A percentile compares a stretch with the other conserved stretches of the same genome.
These are phyloP conservation scores for Chrysosphaeria jannelii DNA, from an alignment of 2,329 filamentous ascomycete genomes.

Conservation along the genomic window DNA sequence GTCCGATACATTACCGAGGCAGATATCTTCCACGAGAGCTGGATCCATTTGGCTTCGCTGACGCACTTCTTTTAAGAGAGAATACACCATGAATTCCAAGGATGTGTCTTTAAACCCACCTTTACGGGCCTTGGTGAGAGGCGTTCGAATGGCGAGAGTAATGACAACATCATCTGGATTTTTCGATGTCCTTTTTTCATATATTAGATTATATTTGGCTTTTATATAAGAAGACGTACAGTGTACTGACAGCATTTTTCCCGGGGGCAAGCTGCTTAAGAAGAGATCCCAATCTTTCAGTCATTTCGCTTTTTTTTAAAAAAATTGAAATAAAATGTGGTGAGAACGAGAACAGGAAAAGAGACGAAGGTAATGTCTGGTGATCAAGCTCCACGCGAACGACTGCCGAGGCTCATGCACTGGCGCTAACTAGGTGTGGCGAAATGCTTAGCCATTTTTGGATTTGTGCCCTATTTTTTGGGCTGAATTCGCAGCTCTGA, in stretches of 20 bases:
- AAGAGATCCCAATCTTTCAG: slow-evolving; percentile 64
- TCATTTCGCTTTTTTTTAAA: slow-evolving; percentile 10
- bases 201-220: neutral
- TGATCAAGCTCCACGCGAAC: too few relatives aligned
- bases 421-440: too few relatives aligned
- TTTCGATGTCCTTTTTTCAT: slow-evolving; percentile 62
- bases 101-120: slow-evolving; percentile 86
- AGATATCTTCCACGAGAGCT: slow-evolving; percentile 61
- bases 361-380: too few relatives aligned
- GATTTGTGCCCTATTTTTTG: too few relatives aligned
- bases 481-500: too few relatives aligned
- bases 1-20: slow-evolving; percentile 73
- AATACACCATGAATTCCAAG: slow-evolving; percentile 63
- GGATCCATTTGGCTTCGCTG: slow-evolving; percentile 52
- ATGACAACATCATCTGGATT: slow-evolving; percentile 93
- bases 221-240: slow-evolving; percentile 34
- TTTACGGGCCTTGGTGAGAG: slow-evolving; percentile 65
- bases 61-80: slow-evolving; percentile 47
- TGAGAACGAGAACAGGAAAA: neutral
- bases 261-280: slow-evolving; percentile 59
- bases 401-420: too few relatives aligned
- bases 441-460: too few relatives aligned
- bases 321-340: neutral
- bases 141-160: slow-evolving; percentile 69
- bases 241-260: slow-evolving; percentile 31